Evolutionary conservation across 202 grass and related monocot genomes (phyloP).

Genomic region (Schoenoplectus tabernaemontani): DNA sequence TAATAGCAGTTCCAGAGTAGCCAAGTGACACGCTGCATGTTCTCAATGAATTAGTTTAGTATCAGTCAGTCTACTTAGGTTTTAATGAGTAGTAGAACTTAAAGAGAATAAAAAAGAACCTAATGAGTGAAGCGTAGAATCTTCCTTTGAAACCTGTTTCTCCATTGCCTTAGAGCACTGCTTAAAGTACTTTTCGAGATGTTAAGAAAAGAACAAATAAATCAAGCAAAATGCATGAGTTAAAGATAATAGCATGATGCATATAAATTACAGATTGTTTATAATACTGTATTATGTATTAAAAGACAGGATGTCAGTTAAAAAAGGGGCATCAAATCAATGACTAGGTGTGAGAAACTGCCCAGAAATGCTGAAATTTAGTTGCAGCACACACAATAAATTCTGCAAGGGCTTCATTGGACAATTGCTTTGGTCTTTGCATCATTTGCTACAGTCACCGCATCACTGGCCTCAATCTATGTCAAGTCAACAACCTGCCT

Average conservation of each 20-base stretch:
- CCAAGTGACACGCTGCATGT: conserved; percentile 92
- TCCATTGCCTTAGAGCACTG: conserved; percentile 79
- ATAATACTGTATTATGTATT: neutral
- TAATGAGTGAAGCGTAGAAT: conserved; percentile 86
- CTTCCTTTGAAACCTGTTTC: conserved; percentile 65
- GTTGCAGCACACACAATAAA: conserved; percentile 75
- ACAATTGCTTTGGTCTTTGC: conserved; percentile 65
- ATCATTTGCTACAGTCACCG: conserved; percentile 57
- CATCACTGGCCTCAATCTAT: conserved; percentile 89
- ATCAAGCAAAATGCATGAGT: neutral
- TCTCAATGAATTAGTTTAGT: conserved; percentile 26
- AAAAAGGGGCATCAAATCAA: neutral
- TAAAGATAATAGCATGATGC: neutral
- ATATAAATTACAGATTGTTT: neutral
- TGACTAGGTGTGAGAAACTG: conserved; percentile 13
- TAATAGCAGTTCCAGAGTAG: conserved; percentile 93
- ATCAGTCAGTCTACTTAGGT: neutral
- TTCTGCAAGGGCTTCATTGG: conserved; percentile 63
- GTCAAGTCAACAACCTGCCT: conserved; percentile 8
- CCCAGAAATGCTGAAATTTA: conserved; percentile 82
- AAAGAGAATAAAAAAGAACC: conserved; percentile 25
- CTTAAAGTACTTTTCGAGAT: conserved; percentile 76
- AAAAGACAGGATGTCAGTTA: neutral
- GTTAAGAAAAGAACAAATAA: conserved; percentile 30
- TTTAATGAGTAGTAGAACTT: neutral